Evolutionary conservation across 495 filamentous ascomycete genomes (phyloP), one percentile per base, ranked within the genome.

Genomic region (Astrothelium subdiscretum): DNA sequence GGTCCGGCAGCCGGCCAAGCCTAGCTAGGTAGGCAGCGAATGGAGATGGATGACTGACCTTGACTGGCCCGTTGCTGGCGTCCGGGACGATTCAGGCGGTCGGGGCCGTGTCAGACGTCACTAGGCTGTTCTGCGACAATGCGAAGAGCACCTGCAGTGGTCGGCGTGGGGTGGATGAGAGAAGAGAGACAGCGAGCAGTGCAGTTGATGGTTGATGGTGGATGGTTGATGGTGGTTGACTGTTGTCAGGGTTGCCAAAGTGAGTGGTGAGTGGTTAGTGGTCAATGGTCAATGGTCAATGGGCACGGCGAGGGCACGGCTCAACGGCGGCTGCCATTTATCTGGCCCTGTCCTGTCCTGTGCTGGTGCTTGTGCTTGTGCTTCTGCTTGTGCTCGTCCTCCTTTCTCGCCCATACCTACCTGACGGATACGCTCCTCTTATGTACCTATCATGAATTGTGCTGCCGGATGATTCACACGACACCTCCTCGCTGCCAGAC

Each of bases 1-100:
- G 29, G 48, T 54, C 24, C 48, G 48, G 20, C 8, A 12, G 10
- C 12, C 22, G 48, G 24, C 48, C 24, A 27, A 8, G 48, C 48
- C 48, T 54, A 54, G n/a, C n/a, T n/a, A n/a, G n/a, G n/a, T n/a
- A n/a, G 48, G 48, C 48, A 54, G 24, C 48, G 48, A 29, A 54
- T 54, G 48, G 29, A 24, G 48, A 20, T 11, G 48, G 48, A 20
- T 11, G 48, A 54, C 48, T 54, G 48, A 54, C 48, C 48, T 54
- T 54, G 48, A 54, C 3, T 26, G 48, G 48, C 48, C 48, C 6
- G 20, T 20, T 29, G 15, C 48, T 54, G 48, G 48, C 48, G 48
- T 54, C 48, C 48, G 48, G 5, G 48, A 24, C 24, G 48, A 20
- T 20, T 12, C n/a, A 54, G 24, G 48, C 12, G 24, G 48, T 20